Evolutionary conservation across 768 basidiomycete genomes (phyloP).

Genomic region (Auricularia sp.): DNA sequence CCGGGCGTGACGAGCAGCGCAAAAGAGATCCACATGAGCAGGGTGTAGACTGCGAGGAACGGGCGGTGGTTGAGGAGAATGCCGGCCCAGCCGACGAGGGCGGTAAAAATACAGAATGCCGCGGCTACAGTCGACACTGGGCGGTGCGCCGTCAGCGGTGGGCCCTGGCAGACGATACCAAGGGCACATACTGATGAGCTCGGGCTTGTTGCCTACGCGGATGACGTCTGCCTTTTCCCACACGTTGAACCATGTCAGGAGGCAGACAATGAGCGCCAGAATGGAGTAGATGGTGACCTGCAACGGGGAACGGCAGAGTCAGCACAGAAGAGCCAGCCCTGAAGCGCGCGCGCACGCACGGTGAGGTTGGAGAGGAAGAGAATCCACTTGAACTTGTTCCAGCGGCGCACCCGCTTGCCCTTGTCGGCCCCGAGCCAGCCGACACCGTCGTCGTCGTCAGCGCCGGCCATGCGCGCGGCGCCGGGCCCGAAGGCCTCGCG

Average conservation of each 20-base stretch:
- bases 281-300: constrained; percentile 55
- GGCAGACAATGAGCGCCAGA: constrained; percentile 48
- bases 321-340: neutral
- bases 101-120: constrained; percentile 46
- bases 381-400: constrained; percentile 82
- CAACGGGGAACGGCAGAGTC: neutral
- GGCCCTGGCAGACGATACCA: too few relatives aligned
- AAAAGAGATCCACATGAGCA: constrained; percentile 67
- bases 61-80: constrained; percentile 75
- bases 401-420: constrained; percentile 37
- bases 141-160: neutral
- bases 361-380: constrained; percentile 56
- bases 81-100: constrained; percentile 67
- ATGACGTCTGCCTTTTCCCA: constrained; percentile 61
- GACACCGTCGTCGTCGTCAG: constrained; percentile 48
- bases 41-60: constrained; percentile 65
- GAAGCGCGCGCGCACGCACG: constrained; percentile 23
- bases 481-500: constrained; percentile 51
- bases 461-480: constrained; percentile 41
- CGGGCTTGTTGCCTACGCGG: constrained; percentile 54
- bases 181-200: constrained; percentile 16
- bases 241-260: constrained; percentile 71
- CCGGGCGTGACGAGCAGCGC: constrained; percentile 63
- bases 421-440: constrained; percentile 16
- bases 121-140: constrained; percentile 58